Percentiles rank a stretch among this genome's conserved stretches.
These are phyloP conservation scores for Rhexocercosporidium sp. DNA, from an alignment of 2,329 filamentous ascomycete species.

Conservation along the genomic window DNA sequence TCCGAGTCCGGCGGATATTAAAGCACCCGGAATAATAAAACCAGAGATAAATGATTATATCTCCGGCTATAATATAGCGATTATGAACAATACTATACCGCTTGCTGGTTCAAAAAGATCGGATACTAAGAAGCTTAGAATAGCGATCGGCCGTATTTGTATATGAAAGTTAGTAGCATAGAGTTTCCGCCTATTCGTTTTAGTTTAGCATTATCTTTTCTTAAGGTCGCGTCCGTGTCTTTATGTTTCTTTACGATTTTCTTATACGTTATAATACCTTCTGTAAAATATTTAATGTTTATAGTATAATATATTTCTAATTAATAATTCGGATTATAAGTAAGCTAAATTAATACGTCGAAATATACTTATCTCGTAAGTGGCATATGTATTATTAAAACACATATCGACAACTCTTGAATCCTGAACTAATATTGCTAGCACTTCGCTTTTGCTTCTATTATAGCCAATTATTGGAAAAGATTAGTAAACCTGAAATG, in stretches of 20 bases:
- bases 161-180: background rate
- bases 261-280: background rate
- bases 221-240: too few species aligned
- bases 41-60: background rate
- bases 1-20: background rate
- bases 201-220: background rate
- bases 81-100: background rate
- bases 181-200: background rate
- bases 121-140: background rate
- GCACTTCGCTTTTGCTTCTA: background rate
- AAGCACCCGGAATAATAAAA: background rate
- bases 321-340: background rate
- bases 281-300: background rate
- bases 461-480: background rate
- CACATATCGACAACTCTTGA: background rate
- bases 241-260: background rate
- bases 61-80: background rate
- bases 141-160: background rate
- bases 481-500: conserved; percentile 3
- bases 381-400: background rate
- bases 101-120: background rate
- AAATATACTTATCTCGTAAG: background rate
- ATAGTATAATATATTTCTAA: background rate
- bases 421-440: background rate
- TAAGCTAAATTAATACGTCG: background rate